Base-by-base conservation (phyloP, 306 rosid genomes). In the Acacia crassicarpa region DNA sequence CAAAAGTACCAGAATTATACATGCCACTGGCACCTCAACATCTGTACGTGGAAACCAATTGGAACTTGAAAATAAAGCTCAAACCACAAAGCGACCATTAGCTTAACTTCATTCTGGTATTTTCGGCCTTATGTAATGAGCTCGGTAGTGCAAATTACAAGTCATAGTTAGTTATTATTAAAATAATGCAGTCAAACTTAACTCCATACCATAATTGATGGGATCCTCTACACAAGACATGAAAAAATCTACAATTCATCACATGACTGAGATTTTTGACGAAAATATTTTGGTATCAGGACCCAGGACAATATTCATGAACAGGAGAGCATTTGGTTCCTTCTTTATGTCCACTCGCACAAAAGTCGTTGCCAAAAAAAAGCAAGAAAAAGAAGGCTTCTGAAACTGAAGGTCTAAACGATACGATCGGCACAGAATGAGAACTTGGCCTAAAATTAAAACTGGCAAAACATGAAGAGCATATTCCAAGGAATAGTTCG, bases 11-110 rank as follows among this genome's bases (percentile, higher is more conserved):
- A 94, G 93, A 86, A 94, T 90, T 80, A 82, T 46, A 75, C 98
- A 94, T 61, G 98, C 94, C 75, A 90, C 92, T 4, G 98, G 98
- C 79, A 94, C 92, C 85, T 93, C 97, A 77, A 94, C 92, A 84
- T 94, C 98, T 94, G 90, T 91, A 86, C 23, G 22, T 53, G 17
- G n/a, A 73, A 84, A 80, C 71, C 92, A 87, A 67, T 46, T 69
- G 65, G 72, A 71, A 17, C 66, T 70, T 15, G 81, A 62, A 72
- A 20, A 66, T 66, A 19, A 33, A 66, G 83, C 84, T 61, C 76
- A 81, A 79, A 62, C 73, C 71, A 75, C 41, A 79, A 73, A 79
- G 69, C 43, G 66, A 72, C 49, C 45, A 67, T 71, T 48, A 23
- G 16, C 70, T 82, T 82, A 67, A 83, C 83, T 78, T 88, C 83